phyloP scores from a whole-genome alignment of 1,139 yeast species.

The Magnusiomyces fungicola region DNA sequence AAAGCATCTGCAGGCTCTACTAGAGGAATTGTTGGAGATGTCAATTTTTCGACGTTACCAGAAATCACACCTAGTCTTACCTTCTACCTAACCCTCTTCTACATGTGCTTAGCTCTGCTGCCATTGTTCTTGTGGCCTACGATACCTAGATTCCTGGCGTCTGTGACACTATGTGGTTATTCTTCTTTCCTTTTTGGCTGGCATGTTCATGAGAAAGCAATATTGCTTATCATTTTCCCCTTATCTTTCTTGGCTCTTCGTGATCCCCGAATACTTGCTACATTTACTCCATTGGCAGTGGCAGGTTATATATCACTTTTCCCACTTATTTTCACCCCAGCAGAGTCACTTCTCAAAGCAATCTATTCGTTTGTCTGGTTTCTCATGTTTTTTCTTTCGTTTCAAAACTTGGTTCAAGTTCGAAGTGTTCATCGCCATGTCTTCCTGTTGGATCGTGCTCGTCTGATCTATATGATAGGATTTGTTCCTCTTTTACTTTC shows the following conservation, averaged over 20 bases:
- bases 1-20: slow-evolving; percentile 44
- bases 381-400: slow-evolving; percentile 64
- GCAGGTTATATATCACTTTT: slow-evolving; percentile 85
- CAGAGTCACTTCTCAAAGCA: slow-evolving; percentile 70
- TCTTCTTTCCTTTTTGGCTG: slow-evolving; percentile 92
- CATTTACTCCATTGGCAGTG: slow-evolving; percentile 55
- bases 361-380: slow-evolving; percentile 84
- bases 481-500: slow-evolving; percentile 56
- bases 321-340: slow-evolving; percentile 77
- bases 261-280: slow-evolving; percentile 57
- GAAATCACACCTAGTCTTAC: slow-evolving; percentile 72
- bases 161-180: slow-evolving; percentile 82
- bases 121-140: slow-evolving; percentile 74
- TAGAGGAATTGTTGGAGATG: slow-evolving; percentile 88
- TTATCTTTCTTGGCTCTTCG: slow-evolving; percentile 66
- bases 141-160: slow-evolving; percentile 70
- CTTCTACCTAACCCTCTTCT: slow-evolving; percentile 68
- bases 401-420: slow-evolving; percentile 55
- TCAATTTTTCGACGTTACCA: slow-evolving; percentile 72
- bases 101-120: slow-evolving; percentile 64
- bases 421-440: slow-evolving; percentile 47
- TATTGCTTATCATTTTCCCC: slow-evolving; percentile 83
- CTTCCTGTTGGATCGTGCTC: slow-evolving; percentile 63
- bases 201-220: slow-evolving; percentile 98
- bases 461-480: slow-evolving; percentile 60